Evolutionary conservation across 345 rosid species (phyloP), one percentile per base, ranked within the genome.

Genomic region (Cardamine resedifolia): DNA sequence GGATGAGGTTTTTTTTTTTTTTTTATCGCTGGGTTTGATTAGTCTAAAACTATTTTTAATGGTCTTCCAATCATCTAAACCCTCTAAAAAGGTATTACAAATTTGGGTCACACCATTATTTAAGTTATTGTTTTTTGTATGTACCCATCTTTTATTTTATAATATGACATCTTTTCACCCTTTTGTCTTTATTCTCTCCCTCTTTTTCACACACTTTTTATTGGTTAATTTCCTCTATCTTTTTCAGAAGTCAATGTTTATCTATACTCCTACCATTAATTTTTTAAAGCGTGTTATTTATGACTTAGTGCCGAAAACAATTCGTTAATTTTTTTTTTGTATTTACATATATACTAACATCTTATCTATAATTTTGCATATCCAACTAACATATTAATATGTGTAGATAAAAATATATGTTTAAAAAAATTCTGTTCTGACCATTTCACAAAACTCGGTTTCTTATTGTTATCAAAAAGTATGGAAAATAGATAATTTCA

Each of bases 101-200:
- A 23, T 49, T 20, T 36, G 34, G 53, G 55, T 38, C 55, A 66
- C 66, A 58, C 53, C 26, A 10, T 51, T 52, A 5, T 30, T 50
- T 16, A 18, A 36, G 15, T 57, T 7, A 57, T 23, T 23, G n/a
- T 19, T 2, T 33, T 50, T 33, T 15, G 31, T 10, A 23, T 27
- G 47, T 50, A 26, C 16, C 21, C 56, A 15, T 58, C 9, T 28
- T 74, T 50, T 66, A 10, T 19, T 31, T 48, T 30, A 20, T 48
- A 74, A 48, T 38, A 74, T 58, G 61, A 49, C 43, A 60, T 67
- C 19, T 30, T 67, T 67, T 60, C 10, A 18, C 63, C 47, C 68
- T 68, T 74, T 68, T 68, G 73, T 51, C 64, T 75, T 75, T 68
- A 75, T 68, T 43, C 74, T 68, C 26, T 10, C 69, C 8, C 18